Evolutionary conservation across 108 stramenopile species (phyloP), one percentile per base, ranked within the genome.

Genomic region (Phaeodactylum tricornutum): DNA sequence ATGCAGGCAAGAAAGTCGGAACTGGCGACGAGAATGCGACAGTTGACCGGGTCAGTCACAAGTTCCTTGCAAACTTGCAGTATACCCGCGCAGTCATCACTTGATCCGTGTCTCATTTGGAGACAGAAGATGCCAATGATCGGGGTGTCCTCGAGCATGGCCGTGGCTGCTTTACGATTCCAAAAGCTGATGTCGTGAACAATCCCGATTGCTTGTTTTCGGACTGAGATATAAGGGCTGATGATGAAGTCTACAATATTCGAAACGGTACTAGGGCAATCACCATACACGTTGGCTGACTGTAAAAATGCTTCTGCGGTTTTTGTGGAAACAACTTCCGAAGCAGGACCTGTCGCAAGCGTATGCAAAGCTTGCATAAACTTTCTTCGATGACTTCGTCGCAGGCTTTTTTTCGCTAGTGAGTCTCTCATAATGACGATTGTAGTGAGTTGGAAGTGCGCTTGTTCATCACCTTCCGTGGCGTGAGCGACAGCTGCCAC

Each of bases 11-110:
- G 3, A 24, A 53, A 53, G 1, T 25, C 21, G 1, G 16, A 11
- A 44, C 47, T 28, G n/a, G n/a, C 3, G 29, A 27, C 27, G 8
- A 62, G 31, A 25, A 39, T 25, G 12, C 20, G 27, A 5, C 44
- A 44, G 22, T 38, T 29, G 3, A 22, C 3, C 8, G 21, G n/a
- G 11, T 41, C 43, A 2, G 37, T 41, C 34, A 45, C 50, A 17
- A 53, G 29, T 53, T 45, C 36, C 14, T 36, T 20, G 20, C 40
- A 19, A 28, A 44, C 39, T 19, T 62, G 33, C 32, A 62, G 30
- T 12, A 33, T 45, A 20, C 25, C 29, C 2, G 23, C 3, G 21
- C 61, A 23, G 16, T 62, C 52, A 25, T 62, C 19, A 2, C 15
- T 22, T 26, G 44, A 17, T 25, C 52, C 43, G 7, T 45, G 14